Evolutionary conservation across 1,284 basidiomycete species (phyloP).

Genomic region (Cystobasidium pallidum): DNA sequence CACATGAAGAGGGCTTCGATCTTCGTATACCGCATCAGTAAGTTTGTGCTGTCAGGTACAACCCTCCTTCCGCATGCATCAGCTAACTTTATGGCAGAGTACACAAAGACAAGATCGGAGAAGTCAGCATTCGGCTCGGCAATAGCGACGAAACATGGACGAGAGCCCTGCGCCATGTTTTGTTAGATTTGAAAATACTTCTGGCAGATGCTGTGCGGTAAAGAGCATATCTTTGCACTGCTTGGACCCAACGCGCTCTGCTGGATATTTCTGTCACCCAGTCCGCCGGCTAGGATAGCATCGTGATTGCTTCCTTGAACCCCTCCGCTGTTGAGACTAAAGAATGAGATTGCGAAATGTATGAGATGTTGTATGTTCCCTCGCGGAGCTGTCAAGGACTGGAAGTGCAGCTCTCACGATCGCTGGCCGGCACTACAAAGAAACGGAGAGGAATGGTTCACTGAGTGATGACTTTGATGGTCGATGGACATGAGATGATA

Average conservation of each 20-base stretch:
- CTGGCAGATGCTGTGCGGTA: conserved; percentile 34
- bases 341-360: no score
- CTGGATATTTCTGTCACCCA: background rate
- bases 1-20: conserved; percentile 64
- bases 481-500: no score
- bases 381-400: no score
- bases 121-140: conserved; percentile 88
- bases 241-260: conserved; percentile 3
- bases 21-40: conserved; percentile 84
- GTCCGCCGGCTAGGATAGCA: conserved; percentile 12
- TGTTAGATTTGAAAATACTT: conserved; percentile 46
- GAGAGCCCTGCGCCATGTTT: conserved; percentile 82
- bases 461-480: no score
- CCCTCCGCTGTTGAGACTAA: background rate
- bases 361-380: no score
- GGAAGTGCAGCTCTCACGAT: no score
- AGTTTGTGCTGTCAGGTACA: conserved; percentile 59
- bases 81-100: conserved; percentile 63
- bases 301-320: conserved; percentile 14
- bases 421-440: background rate
- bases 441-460: no score
- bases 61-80: no score
- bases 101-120: conserved; percentile 91
- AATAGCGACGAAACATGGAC: conserved; percentile 92
- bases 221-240: no score